These are phyloP conservation scores for Larix kaempferi DNA, from an alignment of 75 land plant genomes.

Conservation along the genomic window DNA sequence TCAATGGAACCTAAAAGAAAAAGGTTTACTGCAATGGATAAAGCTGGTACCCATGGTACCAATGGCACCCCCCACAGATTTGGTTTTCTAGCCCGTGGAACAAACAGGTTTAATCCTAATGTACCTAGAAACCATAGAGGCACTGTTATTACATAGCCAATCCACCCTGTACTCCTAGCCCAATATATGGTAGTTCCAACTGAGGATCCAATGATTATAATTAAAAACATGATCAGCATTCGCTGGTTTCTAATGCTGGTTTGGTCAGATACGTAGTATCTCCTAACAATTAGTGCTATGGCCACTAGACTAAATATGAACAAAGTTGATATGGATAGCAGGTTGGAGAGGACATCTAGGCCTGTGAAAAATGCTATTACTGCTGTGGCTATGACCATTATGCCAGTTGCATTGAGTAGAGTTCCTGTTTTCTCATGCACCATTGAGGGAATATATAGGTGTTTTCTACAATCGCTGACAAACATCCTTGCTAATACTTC, in stretches of 20 bases:
- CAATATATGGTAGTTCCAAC: conserved; percentile 58
- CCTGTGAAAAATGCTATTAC: conserved; percentile 69
- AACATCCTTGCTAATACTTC: no score
- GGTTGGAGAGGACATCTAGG: conserved; percentile 57
- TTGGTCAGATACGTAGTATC: conserved; percentile 54
- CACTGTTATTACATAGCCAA: conserved; percentile 39
- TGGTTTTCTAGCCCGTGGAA: conserved; percentile 58
- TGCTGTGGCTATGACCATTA: conserved; percentile 51
- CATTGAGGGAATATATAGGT: conserved; percentile 82
- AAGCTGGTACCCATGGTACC: conserved; percentile 86
- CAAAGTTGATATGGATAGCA: conserved; percentile 73
- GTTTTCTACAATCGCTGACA: no score
- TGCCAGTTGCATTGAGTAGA: conserved; percentile 61
- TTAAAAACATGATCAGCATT: conserved; percentile 42
- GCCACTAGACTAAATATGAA: conserved; percentile 87
- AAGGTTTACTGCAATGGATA: conserved; percentile 66
- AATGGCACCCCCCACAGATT: conserved; percentile 80
- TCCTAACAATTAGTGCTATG: conserved; percentile 66
- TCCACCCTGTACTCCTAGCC: conserved; percentile 56
- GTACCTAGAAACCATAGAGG: conserved; percentile 66
- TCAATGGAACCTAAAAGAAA: conserved; percentile 84
- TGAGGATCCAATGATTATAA: conserved; percentile 47
- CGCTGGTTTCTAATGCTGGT: conserved; percentile 25
- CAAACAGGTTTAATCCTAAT: conserved; percentile 25
- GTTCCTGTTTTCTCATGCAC: conserved; percentile 61